phyloP scores from a whole-genome alignment of 768 basidiomycete genomes.

The Russula sp. region DNA sequence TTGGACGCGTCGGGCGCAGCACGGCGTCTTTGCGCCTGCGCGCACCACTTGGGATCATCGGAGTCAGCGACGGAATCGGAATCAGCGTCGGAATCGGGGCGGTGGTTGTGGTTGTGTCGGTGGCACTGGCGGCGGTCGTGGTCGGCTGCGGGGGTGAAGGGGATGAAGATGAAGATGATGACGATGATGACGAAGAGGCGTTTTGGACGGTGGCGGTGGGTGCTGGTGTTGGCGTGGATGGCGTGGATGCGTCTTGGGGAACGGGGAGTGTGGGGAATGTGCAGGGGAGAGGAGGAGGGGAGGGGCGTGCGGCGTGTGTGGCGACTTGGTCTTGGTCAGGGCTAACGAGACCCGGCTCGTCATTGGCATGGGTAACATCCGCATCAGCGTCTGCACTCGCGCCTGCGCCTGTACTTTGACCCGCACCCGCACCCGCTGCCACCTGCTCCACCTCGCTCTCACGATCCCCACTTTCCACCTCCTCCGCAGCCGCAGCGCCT shows the following conservation, averaged over 20 bases:
- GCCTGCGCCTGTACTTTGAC: not conserved
- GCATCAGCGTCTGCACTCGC: not conserved
- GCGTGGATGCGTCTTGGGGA: not conserved
- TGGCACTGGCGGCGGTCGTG: not conserved
- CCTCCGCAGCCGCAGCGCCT: not conserved
- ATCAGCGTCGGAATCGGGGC: too few species aligned
- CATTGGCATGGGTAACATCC: not conserved
- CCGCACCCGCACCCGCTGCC: not conserved
- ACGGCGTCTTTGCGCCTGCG: constrained; percentile 17
- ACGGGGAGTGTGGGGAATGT: not conserved
- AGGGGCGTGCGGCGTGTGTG: not conserved
- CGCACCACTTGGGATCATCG: not conserved
- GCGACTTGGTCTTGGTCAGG: not conserved
- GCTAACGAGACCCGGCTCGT: constrained; percentile 7
- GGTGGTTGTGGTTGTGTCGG: not conserved
- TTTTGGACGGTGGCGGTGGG: not conserved
- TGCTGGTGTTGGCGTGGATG: not conserved
- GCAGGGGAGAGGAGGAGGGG: not conserved
- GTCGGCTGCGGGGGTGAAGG: not conserved
- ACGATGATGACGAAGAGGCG: too few species aligned
- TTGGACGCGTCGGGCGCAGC: not conserved
- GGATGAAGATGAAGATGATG: too few species aligned
- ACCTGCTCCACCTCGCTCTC: not conserved
- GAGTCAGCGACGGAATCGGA: too few species aligned
- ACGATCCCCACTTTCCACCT: not conserved